Evolutionary conservation across 1,139 yeast species (phyloP).

Genomic region (Casaregolazyma lundiana): DNA sequence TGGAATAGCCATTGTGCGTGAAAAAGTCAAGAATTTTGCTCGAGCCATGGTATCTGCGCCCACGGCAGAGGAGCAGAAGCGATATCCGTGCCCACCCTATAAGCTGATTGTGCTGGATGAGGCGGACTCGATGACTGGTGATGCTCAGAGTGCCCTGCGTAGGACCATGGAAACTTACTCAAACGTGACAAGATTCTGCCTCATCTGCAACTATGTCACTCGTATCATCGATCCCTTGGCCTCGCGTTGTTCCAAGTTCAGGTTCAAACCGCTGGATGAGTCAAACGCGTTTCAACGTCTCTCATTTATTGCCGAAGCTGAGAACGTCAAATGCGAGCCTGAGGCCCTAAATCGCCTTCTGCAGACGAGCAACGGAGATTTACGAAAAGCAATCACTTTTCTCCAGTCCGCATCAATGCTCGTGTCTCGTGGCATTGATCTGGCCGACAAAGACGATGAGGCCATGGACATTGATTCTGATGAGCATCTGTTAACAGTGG

Average conservation of each 20-base stretch:
- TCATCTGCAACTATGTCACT: conserved; percentile 93
- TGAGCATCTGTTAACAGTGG: conserved; percentile 37
- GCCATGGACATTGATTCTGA: conserved; percentile 21
- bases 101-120: conserved; percentile 46
- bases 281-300: conserved; percentile 66
- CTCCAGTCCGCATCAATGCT: conserved; percentile 82
- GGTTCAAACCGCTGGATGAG: conserved; percentile 76
- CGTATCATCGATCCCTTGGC: conserved; percentile 95
- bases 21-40: conserved; percentile 89
- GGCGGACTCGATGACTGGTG: conserved; percentile 98
- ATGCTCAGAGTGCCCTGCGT: conserved; percentile 92
- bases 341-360: conserved; percentile 60
- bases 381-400: conserved; percentile 87
- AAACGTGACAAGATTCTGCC: conserved; percentile 83
- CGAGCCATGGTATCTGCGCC: conserved; percentile 83
- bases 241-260: conserved; percentile 89
- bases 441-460: conserved; percentile 26
- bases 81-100: conserved; percentile 64
- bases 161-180: conserved; percentile 97
- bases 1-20: conserved; percentile 88
- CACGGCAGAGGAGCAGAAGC: conserved; percentile 54
- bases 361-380: conserved; percentile 74
- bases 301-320: conserved; percentile 51
- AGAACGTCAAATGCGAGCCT: conserved; percentile 44
- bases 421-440: conserved; percentile 31